Evolutionary conservation across 441 rosid species (phyloP), one percentile per base, ranked within the genome.

Genomic region (Viola pubescens): DNA sequence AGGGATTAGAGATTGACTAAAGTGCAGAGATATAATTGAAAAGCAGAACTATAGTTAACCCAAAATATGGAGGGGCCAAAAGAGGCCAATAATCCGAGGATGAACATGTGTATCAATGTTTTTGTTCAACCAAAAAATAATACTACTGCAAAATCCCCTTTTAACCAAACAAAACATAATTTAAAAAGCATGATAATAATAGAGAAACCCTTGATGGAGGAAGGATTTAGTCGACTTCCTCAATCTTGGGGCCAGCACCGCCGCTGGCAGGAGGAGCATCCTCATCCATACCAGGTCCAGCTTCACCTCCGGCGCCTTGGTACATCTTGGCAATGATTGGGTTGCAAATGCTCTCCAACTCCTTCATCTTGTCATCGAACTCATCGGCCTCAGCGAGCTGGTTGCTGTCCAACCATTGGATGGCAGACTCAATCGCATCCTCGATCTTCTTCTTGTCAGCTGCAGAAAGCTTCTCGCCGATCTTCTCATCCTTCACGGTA

Each of bases 281-380:
- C 7, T 81, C 86, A 6, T 61, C 65, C 86, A 79, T 71, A 0
- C 37, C 67, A 1, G 69, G 78, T 8, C 77, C 84, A 58, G 69
- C 54, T 34, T 70, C 85, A 42, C 73, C 83, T 9, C 82, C 82
- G 37, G 72, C 72, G 8, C 88, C 86, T 64, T 82, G 88, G 65
- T 84, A 82, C 84, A 84, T 80, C 79, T 79, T 84, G 7, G 88
- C 86, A 39, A 82, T 80, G 39, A 84, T 82, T 3, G 86, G 91
- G 70, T 82, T 82, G 75, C 86, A 81, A 39, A 80, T 67, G 64
- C 90, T 49, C 62, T 84, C 85, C 51, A 84, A 47, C 64, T 84
- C 90, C 73, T 82, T 78, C 87, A 84, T 76, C 69, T 84, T 84
- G 71, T 79, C 87, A 52, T 81, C 89, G 1, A 84, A 81, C 68